Conservation (phyloP, 2,329 filamentous ascomycete species). For the Graphilbum ipis-grandicollis region DNA sequence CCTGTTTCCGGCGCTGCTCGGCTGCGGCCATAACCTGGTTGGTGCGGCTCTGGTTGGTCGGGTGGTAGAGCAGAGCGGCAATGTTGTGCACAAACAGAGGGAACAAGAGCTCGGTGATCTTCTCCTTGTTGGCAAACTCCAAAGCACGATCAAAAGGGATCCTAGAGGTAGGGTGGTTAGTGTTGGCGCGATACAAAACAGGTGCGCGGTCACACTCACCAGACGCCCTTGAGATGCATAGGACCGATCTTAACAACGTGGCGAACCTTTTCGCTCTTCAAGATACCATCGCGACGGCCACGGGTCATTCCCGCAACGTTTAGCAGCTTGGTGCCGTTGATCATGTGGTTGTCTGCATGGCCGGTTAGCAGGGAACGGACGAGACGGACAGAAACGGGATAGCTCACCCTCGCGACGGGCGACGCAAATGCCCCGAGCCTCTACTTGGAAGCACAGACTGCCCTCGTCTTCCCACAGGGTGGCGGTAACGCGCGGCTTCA, state of each 20-base stretch:
- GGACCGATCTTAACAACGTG: slow-evolving; percentile 98
- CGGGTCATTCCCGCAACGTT: slow-evolving; percentile 98
- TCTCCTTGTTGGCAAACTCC: slow-evolving; percentile 98
- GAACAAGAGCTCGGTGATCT: slow-evolving; percentile 90
- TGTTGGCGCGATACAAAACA: slow-evolving; percentile 1
- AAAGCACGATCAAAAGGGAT: slow-evolving; percentile 96
- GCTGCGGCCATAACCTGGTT: slow-evolving; percentile 78
- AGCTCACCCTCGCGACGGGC: slow-evolving; percentile 71
- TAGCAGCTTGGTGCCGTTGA: slow-evolving; percentile 91
- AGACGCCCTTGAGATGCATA: slow-evolving; percentile 97
- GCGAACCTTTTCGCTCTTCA: slow-evolving; percentile 93
- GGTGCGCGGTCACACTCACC: slow-evolving; percentile 41
- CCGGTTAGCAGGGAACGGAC: no score
- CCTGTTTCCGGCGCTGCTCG: slow-evolving; percentile 60
- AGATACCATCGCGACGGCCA: slow-evolving; percentile 82
- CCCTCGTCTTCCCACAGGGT: slow-evolving; percentile 98
- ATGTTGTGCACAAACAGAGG: slow-evolving; percentile 97
- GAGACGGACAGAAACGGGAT: not conserved
- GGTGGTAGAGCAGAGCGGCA: slow-evolving; percentile 81
- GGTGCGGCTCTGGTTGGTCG: slow-evolving; percentile 67
- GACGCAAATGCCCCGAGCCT: slow-evolving; percentile 90
- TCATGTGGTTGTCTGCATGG: slow-evolving; percentile 85
- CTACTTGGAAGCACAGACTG: slow-evolving; percentile 92
- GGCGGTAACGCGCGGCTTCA: slow-evolving; percentile 91
- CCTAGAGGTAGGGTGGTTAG: slow-evolving; percentile 32